phyloP scores from a whole-genome alignment of 805 yeast genomes.

The Nakazawaea siamensis region DNA sequence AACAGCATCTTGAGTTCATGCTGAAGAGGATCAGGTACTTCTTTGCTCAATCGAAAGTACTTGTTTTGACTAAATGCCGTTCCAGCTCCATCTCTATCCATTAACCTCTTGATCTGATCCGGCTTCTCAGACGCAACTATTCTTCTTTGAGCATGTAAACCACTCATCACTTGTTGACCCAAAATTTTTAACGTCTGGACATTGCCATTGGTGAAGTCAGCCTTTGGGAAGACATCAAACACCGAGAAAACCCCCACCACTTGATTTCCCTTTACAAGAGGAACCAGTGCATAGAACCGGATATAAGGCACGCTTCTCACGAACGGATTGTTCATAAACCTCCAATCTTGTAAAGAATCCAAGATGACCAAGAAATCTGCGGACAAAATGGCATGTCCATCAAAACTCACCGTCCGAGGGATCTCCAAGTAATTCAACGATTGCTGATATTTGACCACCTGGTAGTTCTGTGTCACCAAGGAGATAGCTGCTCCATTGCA shows the following conservation, averaged over 20 bases:
- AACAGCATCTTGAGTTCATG: too few species aligned
- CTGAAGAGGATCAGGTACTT: too few species aligned
- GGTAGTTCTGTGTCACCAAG: slow-evolving; percentile 39
- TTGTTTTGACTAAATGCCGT: slow-evolving; percentile 46
- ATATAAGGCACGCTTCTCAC: slow-evolving; percentile 55
- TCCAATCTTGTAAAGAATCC: slow-evolving; percentile 66
- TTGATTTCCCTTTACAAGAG: slow-evolving; percentile 31
- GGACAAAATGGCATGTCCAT: slow-evolving; percentile 62
- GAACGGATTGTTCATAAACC: slow-evolving; percentile 53
- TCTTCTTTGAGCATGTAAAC: too few species aligned
- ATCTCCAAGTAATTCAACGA: slow-evolving; percentile 40
- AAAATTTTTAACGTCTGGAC: slow-evolving; percentile 27
- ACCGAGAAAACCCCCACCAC: slow-evolving; percentile 52
- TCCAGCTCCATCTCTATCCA: slow-evolving; percentile 63
- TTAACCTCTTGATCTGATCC: too few species aligned
- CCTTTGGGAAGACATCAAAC: slow-evolving; percentile 40
- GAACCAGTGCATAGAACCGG: slow-evolving; percentile 59
- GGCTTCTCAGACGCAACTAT: too few species aligned
- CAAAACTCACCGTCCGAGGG: slow-evolving; percentile 51
- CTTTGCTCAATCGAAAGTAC: slow-evolving; percentile 36
- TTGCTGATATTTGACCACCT: slow-evolving; percentile 40
- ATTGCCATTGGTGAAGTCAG: slow-evolving; percentile 25
- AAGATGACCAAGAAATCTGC: slow-evolving; percentile 41
- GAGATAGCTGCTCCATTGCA: slow-evolving; percentile 53
- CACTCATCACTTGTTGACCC: slow-evolving; percentile 34